These are phyloP conservation scores for Candolleomyces efflorescens DNA, from an alignment of 768 basidiomycete species.

Conservation along the genomic window DNA sequence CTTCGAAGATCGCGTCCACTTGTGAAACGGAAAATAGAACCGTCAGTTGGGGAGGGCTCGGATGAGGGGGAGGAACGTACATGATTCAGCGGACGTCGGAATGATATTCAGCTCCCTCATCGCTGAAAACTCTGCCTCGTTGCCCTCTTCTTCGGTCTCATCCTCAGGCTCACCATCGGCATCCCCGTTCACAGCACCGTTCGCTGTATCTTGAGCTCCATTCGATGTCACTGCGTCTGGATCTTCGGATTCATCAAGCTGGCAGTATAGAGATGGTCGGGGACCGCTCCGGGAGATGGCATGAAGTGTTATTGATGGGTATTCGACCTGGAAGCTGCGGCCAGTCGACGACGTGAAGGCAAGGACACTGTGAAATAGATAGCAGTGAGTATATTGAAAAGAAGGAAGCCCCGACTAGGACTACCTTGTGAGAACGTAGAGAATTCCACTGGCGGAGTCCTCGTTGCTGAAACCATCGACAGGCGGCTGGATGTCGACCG, in stretches of 20 bases:
- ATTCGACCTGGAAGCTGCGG: constrained; percentile 78
- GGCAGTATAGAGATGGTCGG: constrained; percentile 84
- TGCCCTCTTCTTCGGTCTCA: constrained; percentile 29
- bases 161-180: constrained; percentile 25
- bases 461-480: constrained; percentile 52
- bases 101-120: constrained; percentile 83
- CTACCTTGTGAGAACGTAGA: constrained; percentile 84
- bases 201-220: not conserved
- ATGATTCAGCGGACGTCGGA: constrained; percentile 49
- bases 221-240: constrained; percentile 14
- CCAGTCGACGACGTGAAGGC: constrained; percentile 71
- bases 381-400: constrained; percentile 5
- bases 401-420: constrained; percentile 22
- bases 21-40: not conserved
- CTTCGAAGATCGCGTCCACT: constrained; percentile 86
- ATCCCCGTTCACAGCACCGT: too few relatives aligned
- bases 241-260: constrained; percentile 64
- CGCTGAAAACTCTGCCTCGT: constrained; percentile 36
- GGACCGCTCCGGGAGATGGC: constrained; percentile 75
- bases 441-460: constrained; percentile 54
- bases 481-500: constrained; percentile 65
- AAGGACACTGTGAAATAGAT: constrained; percentile 43
- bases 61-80: constrained; percentile 42
- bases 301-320: constrained; percentile 89
- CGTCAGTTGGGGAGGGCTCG: not conserved